These are phyloP conservation scores for Cordyceps cicadae DNA, from an alignment of 2,329 filamentous ascomycete species.

Conservation along the genomic window DNA sequence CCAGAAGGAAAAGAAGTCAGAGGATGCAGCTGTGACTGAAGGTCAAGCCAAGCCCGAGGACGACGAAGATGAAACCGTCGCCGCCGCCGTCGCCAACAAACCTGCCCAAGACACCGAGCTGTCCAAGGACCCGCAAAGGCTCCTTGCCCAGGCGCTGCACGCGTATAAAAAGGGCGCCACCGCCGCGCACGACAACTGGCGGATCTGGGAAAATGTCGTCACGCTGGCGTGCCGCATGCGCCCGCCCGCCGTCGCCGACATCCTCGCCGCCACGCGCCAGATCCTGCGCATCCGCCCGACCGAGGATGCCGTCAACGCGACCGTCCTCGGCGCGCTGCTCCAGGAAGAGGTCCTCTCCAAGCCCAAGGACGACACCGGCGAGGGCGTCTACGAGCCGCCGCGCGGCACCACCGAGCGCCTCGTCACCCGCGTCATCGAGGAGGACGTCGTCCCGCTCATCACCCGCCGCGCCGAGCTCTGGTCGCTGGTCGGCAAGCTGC, in stretches of 20 bases:
- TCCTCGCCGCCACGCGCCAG: constrained; percentile 65
- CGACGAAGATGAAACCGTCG: constrained; percentile 13
- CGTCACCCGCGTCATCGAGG: constrained; percentile 65
- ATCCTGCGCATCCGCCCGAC: constrained; percentile 70
- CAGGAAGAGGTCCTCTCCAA: constrained; percentile 54
- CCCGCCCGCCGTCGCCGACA: constrained; percentile 66
- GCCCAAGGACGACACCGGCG: constrained; percentile 25
- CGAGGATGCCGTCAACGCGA: constrained; percentile 69
- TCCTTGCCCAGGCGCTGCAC: constrained; percentile 66
- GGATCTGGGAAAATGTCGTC: constrained; percentile 95
- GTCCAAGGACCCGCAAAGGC: constrained; percentile 44
- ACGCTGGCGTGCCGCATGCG: constrained; percentile 72
- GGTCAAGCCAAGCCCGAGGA: constrained; percentile 14
- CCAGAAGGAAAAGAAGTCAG: constrained; percentile 23
- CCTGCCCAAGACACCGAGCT: constrained; percentile 15
- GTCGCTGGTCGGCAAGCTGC: constrained; percentile 62
- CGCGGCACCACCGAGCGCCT: constrained; percentile 54
- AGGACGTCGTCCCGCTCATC: constrained; percentile 70
- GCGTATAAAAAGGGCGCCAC: constrained; percentile 83
- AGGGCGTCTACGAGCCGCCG: constrained; percentile 28
- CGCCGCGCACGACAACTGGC: constrained; percentile 76
- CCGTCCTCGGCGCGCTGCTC: constrained; percentile 64
- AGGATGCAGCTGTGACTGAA: background rate
- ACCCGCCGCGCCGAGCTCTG: constrained; percentile 72
- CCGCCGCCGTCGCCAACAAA: constrained; percentile 25